A percentile compares a stretch with the other conserved stretches of the same genome.
These are phyloP conservation scores for Oryza meyeriana DNA, from an alignment of 176 grass and related monocot genomes.

Conservation along the genomic window DNA sequence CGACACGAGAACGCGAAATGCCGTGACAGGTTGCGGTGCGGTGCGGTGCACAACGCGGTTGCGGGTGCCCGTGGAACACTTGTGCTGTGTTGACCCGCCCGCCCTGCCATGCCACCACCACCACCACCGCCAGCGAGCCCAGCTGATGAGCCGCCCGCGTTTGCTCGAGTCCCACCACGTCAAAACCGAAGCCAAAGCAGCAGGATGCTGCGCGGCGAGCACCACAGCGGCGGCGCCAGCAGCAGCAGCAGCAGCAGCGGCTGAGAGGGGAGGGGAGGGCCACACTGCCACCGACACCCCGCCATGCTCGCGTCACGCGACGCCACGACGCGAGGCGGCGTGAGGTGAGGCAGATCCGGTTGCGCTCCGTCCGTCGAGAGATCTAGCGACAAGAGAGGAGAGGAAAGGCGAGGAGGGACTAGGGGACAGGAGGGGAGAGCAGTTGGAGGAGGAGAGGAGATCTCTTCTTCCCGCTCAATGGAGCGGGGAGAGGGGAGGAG, in stretches of 20 bases:
- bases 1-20: background rate
- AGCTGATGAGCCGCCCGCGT: background rate
- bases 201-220: background rate
- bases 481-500: conserved; percentile 20
- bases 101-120: background rate
- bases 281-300: conserved; percentile 36
- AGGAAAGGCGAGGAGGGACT: background rate
- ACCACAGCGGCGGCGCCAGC: too few species aligned
- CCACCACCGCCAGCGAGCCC: background rate
- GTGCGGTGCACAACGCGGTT: background rate
- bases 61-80: background rate
- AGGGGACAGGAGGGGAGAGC: background rate
- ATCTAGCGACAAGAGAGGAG: conserved; percentile 16
- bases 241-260: too few species aligned
- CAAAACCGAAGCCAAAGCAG: conserved; percentile 15
- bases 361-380: conserved; percentile 35
- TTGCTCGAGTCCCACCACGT: conserved; percentile 25
- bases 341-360: conserved; percentile 34
- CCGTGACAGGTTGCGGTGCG: background rate
- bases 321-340: background rate
- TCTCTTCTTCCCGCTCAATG: conserved; percentile 31
- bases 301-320: background rate
- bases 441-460: conserved; percentile 5
- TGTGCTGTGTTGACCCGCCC: background rate
- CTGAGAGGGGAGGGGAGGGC: background rate